Base-by-base conservation (phyloP, 1,139 yeast species). In the Yamadazyma siamensis region DNA sequence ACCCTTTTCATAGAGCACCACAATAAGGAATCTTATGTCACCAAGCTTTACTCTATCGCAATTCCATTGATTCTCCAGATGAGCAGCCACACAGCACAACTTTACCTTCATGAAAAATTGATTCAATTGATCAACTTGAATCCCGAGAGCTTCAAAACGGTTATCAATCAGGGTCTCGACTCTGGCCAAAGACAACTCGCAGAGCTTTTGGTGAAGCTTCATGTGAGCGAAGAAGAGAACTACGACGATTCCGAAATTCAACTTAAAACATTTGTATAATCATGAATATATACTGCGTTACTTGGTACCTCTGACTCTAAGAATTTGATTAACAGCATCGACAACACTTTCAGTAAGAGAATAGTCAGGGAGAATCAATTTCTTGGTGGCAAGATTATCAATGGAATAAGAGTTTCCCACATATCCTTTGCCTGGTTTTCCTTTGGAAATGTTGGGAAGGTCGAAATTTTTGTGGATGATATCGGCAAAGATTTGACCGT, bases 101-200 rank as follows among this genome's bases (percentile, higher is more conserved):
- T 25, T 9, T 80, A 77, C 37, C 59, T 73, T 20, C 77, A 71
- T 36, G 67, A 64, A 7, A 74, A 76, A 45, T 45, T 83, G 25
- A 36, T 80, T 15, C 65, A 65, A 16, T 57, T 84, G 35, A 71
- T 82, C 8, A 59, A 62, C 10, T 53, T 65, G 32, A 66, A 71
- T 38, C 65, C 81, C 1, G 59, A 56, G 3, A 54, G 67, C 5
- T 85, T 86, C 59, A 82, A 81, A 44, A 36, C 40, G 0, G 74
- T 72, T 4, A 69, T 81, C 6, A 59, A 54, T 28, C 48, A 41
- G 2, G 51, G 56, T 2, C 46, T 75, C 17, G 59, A 54, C 18
- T 56, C 48, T 0, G 52, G 50, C 1, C 77, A 76, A 43, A 65
- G 61, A 37, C 31, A 35, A 7, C 36, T 52, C 12, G 57, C 72